These are phyloP conservation scores for Zea luxurians DNA, from an alignment of 176 grass and related monocot genomes.

Conservation along the genomic window DNA sequence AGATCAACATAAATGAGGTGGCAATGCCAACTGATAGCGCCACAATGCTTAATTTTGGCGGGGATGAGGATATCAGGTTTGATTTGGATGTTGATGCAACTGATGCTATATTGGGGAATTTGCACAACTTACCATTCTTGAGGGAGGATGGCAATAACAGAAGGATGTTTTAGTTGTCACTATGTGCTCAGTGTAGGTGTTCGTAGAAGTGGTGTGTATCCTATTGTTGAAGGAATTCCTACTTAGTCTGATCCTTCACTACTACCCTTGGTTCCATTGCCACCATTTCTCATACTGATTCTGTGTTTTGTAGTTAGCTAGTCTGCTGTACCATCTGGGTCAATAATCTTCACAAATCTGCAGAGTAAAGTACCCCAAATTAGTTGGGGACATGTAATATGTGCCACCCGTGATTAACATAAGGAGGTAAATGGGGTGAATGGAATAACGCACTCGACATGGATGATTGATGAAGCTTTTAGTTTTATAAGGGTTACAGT, in stretches of 20 bases:
- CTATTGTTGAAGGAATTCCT: slow-evolving; percentile 44
- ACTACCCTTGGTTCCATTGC: slow-evolving; percentile 9
- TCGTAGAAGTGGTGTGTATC: slow-evolving; percentile 42
- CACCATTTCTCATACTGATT: slow-evolving; percentile 12
- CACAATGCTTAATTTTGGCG: slow-evolving; percentile 40
- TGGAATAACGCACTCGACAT: slow-evolving; percentile 36
- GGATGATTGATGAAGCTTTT: slow-evolving; percentile 18
- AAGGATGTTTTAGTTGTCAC: slow-evolving; percentile 53
- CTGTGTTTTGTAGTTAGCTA: slow-evolving; percentile 23
- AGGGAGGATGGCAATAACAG: slow-evolving; percentile 76
- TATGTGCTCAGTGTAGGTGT: slow-evolving; percentile 40
- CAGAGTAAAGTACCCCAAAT: slow-evolving; percentile 38
- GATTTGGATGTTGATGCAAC: slow-evolving; percentile 85
- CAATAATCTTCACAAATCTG: slow-evolving; percentile 11
- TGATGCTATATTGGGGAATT: slow-evolving; percentile 83
- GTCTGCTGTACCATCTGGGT: slow-evolving; percentile 35
- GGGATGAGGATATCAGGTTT: slow-evolving; percentile 60
- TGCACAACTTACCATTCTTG: slow-evolving; percentile 89
- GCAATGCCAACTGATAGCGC: slow-evolving; percentile 54
- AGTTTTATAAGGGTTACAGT: slow-evolving; percentile 11
- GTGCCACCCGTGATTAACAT: slow-evolving; percentile 21
- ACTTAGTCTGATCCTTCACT: slow-evolving; percentile 16
- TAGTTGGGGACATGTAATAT: slow-evolving; percentile 41
- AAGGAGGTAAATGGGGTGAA: slow-evolving; percentile 26
- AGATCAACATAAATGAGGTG: slow-evolving; percentile 93